phyloP scores from a whole-genome alignment of 192 early-diverging fungal species.

The Jimgerdemannia flammicorona region DNA sequence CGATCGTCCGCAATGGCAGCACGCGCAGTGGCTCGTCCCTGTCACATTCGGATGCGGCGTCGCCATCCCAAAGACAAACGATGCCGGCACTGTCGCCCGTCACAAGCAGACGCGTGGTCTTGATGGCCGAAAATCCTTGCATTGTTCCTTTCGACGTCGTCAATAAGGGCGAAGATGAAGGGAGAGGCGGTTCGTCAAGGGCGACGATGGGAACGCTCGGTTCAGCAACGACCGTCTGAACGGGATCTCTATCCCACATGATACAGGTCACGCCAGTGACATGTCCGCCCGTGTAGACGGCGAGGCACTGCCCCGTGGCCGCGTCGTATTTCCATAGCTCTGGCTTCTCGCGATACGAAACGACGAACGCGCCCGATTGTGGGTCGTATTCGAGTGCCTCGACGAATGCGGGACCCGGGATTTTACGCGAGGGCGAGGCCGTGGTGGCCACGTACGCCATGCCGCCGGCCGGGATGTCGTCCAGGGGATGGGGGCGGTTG shows the following conservation, averaged over 20 bases:
- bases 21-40: slow-evolving; percentile 15
- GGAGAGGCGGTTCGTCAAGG: not conserved
- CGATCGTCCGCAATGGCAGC: slow-evolving; percentile 14
- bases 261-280: slow-evolving; percentile 17
- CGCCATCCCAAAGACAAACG: slow-evolving; percentile 51
- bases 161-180: not conserved
- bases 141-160: not conserved
- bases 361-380: slow-evolving; percentile 9
- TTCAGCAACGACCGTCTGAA: not conserved
- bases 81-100: slow-evolving; percentile 49
- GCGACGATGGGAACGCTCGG: slow-evolving; percentile 6
- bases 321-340: slow-evolving; percentile 19
- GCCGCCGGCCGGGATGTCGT: not conserved
- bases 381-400: slow-evolving; percentile 15
- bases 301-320: slow-evolving; percentile 11
- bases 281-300: slow-evolving; percentile 13
- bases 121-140: not conserved
- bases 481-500: not conserved
- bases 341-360: slow-evolving; percentile 8
- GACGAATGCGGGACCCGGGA: not conserved
- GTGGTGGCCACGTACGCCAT: not conserved
- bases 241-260: slow-evolving; percentile 16
- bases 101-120: slow-evolving; percentile 27
- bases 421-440: not conserved
- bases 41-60: slow-evolving; percentile 28